phyloP scores from a whole-genome alignment of 345 rosid species.

The Passiflora organensis region DNA sequence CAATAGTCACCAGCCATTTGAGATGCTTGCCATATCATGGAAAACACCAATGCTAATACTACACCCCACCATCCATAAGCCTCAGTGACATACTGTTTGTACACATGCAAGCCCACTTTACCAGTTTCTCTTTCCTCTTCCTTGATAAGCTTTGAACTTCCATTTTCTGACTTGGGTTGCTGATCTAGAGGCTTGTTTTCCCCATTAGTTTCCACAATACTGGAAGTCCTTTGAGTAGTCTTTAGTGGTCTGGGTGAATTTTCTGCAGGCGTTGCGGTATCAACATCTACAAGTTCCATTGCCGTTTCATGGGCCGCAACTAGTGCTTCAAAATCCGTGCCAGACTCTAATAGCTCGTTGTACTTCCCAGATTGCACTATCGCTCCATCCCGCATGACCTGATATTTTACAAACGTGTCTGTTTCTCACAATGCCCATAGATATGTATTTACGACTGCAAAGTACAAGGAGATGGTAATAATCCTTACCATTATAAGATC shows the following conservation, averaged over 20 bases:
- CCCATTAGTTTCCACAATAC: conserved; percentile 39
- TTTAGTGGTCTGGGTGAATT: conserved; percentile 37
- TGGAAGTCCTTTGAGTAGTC: conserved; percentile 28
- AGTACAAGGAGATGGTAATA: background rate
- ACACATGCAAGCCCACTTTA: conserved; percentile 59
- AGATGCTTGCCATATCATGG: conserved; percentile 72
- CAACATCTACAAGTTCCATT: conserved; percentile 79
- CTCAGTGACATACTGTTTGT: conserved; percentile 71
- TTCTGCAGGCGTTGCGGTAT: conserved; percentile 21
- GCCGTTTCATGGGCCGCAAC: conserved; percentile 84
- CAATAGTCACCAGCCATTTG: conserved; percentile 87
- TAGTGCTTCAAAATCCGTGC: conserved; percentile 64
- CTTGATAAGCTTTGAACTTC: conserved; percentile 66
- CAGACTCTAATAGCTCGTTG: conserved; percentile 46
- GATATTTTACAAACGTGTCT: conserved; percentile 6
- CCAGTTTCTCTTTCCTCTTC: conserved; percentile 91
- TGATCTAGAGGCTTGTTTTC: conserved; percentile 42
- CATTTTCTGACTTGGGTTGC: conserved; percentile 36
- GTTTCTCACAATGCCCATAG: background rate
- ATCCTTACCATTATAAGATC: conserved; percentile 65
- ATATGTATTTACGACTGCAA: background rate
- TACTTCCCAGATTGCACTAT: conserved; percentile 87
- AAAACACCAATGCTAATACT: conserved; percentile 43
- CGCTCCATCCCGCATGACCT: conserved; percentile 93
- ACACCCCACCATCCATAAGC: conserved; percentile 96